Percentiles rank a stretch among this genome's conserved stretches.
Evolutionary conservation across 2,329 filamentous ascomycete genomes (phyloP).

Genomic region (Xylaria sp.): DNA sequence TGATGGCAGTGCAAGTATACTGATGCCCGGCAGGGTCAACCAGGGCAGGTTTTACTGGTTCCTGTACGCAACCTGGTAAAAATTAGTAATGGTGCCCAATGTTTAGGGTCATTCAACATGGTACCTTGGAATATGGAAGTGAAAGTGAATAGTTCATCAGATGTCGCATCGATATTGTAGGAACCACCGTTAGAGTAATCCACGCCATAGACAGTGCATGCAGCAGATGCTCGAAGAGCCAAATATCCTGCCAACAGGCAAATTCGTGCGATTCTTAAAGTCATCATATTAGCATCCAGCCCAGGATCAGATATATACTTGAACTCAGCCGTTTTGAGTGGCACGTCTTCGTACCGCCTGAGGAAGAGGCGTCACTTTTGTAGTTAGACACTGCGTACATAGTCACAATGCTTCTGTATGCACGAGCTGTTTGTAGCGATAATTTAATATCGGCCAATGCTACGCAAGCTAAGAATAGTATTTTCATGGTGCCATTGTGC

Average conservation of each 20-base stretch:
- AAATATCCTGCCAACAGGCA: constrained; percentile 35
- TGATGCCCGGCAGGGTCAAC: constrained; percentile 49
- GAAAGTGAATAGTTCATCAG: constrained; percentile 53
- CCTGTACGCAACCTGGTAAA: constrained; percentile 48
- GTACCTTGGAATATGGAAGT: constrained; percentile 53
- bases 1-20: constrained; percentile 52
- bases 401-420: neutral
- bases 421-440: neutral
- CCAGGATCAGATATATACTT: neutral
- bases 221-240: constrained; percentile 37
- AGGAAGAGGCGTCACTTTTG: constrained; percentile 17
- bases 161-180: constrained; percentile 53
- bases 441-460: constrained; percentile 22
- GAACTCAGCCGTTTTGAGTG: neutral
- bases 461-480: constrained; percentile 30
- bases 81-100: constrained; percentile 17
- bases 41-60: constrained; percentile 51
- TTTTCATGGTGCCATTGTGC: neutral
- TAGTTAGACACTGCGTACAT: neutral
- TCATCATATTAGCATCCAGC: constrained; percentile 37
- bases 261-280: constrained; percentile 26
- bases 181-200: constrained; percentile 53
- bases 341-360: constrained; percentile 5
- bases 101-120: neutral
- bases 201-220: constrained; percentile 52